These are phyloP conservation scores for Pichia sp. DNA, from an alignment of 1,139 yeast species.

Conservation along the genomic window DNA sequence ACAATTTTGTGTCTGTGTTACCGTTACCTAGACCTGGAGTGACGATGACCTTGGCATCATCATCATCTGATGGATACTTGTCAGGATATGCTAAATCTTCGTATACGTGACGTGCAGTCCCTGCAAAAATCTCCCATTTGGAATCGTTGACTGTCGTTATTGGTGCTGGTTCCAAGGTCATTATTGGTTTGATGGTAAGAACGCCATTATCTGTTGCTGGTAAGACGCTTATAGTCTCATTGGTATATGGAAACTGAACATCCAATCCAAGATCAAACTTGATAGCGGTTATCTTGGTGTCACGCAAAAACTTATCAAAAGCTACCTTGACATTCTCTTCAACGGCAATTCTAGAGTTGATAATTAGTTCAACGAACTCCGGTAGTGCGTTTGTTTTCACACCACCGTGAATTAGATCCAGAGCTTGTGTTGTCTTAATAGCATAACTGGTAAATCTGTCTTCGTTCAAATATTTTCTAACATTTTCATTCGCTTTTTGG, in stretches of 20 bases:
- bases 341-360: slow-evolving; percentile 27
- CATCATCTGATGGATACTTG: slow-evolving; percentile 30
- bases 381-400: slow-evolving; percentile 69
- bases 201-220: slow-evolving; percentile 34
- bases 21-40: slow-evolving; percentile 69
- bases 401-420: slow-evolving; percentile 65
- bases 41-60: slow-evolving; percentile 34
- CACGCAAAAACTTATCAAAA: slow-evolving; percentile 15
- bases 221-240: slow-evolving; percentile 29
- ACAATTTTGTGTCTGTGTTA: slow-evolving; percentile 75
- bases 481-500: slow-evolving; percentile 29
- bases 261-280: slow-evolving; percentile 38
- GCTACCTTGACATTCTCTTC: slow-evolving; percentile 30
- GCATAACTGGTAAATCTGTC: slow-evolving; percentile 31
- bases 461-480: slow-evolving; percentile 28
- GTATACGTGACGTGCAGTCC: slow-evolving; percentile 39
- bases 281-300: slow-evolving; percentile 34
- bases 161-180: slow-evolving; percentile 39
- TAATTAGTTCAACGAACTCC: slow-evolving; percentile 44
- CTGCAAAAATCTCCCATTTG: slow-evolving; percentile 39
- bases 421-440: slow-evolving; percentile 58
- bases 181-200: slow-evolving; percentile 33
- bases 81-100: slow-evolving; percentile 37
- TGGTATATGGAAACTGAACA: slow-evolving; percentile 14
- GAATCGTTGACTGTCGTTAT: slow-evolving; percentile 34